Percentiles rank a stretch among this genome's conserved stretches.
These are phyloP conservation scores for Boletus sp. DNA, from an alignment of 1,284 basidiomycete species.

Conservation along the genomic window DNA sequence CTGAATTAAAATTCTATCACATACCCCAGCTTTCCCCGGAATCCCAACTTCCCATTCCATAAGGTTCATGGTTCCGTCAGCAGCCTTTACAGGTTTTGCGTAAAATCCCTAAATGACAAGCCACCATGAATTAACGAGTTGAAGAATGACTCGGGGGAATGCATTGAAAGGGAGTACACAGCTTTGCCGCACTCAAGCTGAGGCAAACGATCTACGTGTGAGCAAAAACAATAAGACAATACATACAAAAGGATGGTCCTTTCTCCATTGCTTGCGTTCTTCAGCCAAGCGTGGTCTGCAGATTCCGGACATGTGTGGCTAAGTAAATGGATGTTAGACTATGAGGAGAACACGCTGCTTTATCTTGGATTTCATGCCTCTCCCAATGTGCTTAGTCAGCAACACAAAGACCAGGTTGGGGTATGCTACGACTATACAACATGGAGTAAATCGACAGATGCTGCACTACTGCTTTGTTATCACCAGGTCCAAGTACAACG, in stretches of 20 bases:
- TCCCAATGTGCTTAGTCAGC: slow-evolving; percentile 28
- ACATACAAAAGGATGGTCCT: slow-evolving; percentile 97
- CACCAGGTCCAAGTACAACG: slow-evolving; percentile 18
- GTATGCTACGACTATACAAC: too few relatives aligned
- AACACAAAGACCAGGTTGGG: too few relatives aligned
- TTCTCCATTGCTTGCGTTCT: slow-evolving; percentile 98
- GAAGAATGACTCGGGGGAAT: slow-evolving; percentile 1
- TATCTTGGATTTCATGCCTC: too few relatives aligned
- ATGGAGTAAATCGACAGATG: neutral
- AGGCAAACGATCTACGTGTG: slow-evolving; percentile 2
- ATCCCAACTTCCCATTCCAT: slow-evolving; percentile 99
- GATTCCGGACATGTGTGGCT: slow-evolving; percentile 65
- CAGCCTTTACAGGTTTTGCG: slow-evolving; percentile 84
- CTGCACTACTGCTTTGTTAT: neutral
- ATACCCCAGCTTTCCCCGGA: slow-evolving; percentile 78
- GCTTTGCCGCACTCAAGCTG: slow-evolving; percentile 1
- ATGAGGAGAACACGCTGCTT: neutral
- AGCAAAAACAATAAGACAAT: slow-evolving; percentile 1
- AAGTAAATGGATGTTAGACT: neutral
- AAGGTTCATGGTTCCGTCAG: slow-evolving; percentile 93
- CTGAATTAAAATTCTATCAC: slow-evolving; percentile 31
- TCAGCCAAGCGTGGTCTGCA: slow-evolving; percentile 86
- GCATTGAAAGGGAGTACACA: neutral
- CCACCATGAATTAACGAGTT: slow-evolving; percentile 6
- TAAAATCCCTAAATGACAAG: slow-evolving; percentile 79